Evolutionary conservation across 768 basidiomycete species (phyloP).

Genomic region (Xerocomellus chrysenteron): DNA sequence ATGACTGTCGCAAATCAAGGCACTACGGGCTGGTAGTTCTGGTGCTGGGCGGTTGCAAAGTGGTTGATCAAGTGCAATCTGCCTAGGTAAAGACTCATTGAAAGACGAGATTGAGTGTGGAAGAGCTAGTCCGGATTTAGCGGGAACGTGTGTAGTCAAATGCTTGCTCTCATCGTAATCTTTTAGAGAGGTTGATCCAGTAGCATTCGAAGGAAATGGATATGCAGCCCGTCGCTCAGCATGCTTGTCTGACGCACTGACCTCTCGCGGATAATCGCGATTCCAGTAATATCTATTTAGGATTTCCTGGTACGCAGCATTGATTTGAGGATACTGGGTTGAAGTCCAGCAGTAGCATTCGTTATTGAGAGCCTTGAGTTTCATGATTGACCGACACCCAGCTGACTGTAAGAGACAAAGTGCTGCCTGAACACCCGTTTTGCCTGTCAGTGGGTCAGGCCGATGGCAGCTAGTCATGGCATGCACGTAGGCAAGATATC

Average conservation of each 20-base stretch:
- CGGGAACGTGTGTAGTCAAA: too few species aligned
- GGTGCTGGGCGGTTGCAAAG: neutral
- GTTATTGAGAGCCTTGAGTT: slow-evolving; percentile 9
- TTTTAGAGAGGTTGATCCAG: neutral
- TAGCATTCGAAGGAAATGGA: neutral
- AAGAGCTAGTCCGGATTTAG: neutral
- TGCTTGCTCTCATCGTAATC: neutral
- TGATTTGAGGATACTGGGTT: neutral
- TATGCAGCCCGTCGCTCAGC: neutral
- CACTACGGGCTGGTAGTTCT: neutral
- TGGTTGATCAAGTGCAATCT: neutral
- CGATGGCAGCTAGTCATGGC: neutral
- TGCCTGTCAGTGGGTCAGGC: neutral
- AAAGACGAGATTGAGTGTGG: neutral
- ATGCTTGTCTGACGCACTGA: too few species aligned
- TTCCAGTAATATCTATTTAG: neutral
- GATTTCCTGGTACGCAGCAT: neutral
- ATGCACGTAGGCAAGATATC: neutral
- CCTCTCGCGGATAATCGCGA: too few species aligned
- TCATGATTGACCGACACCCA: slow-evolving; percentile 39
- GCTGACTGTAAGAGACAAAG: neutral
- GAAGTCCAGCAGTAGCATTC: neutral
- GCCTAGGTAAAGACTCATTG: neutral
- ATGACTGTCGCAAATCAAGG: too few species aligned
- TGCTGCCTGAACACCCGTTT: neutral